Base-by-base conservation (phyloP, 805 yeast species). In the Candida ipomoeae region DNA sequence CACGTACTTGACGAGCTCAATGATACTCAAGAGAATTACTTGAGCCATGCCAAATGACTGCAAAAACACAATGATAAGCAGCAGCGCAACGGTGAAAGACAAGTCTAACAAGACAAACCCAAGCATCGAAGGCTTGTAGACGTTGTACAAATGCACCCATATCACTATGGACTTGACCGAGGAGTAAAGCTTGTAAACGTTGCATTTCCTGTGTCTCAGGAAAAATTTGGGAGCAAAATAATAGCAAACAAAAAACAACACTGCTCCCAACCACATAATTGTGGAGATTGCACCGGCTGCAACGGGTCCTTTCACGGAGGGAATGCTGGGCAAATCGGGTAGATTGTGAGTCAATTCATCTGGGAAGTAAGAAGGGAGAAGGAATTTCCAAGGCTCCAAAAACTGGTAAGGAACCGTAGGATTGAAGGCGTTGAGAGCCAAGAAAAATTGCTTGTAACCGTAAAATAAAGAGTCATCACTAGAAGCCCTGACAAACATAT, bases 61-160 rank as follows among this genome's bases (percentile, higher is more conserved):
- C 15, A 78, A 49, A 20, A 71, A 60, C 0, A 82, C 81, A 39
- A 80, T 68, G 0, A 78, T 60, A 20, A 77, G 37, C 57, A 75
- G 71, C 32, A 48, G 42, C 1, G 71, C 15, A 1, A 78, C 32
- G 3, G 68, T 44, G 14, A 65, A 65, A 0, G 62, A 21, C 11
- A 65, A 59, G 36, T 78, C 81, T 33, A 73, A 55, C 2, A 69
- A 55, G 13, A 73, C 68, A 54, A 65, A 79, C 46, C 61, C 63
- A 1, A 74, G 68, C 51, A 66, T 63, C 14, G 66, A 60, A 1
- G 83, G 82, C 21, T 71, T 68, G 58, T 73, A 77, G 15, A 67
- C 64, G 48, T 70, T 67, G 59, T 79, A 80, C 21, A 70, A 57
- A 43, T 66, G 64, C 3, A 77, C 71, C 82, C 83, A 81, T 2